Evolutionary conservation across 805 yeast genomes (phyloP), one percentile per base, ranked within the genome.

Genomic region (Yamadazyma scolyti): DNA sequence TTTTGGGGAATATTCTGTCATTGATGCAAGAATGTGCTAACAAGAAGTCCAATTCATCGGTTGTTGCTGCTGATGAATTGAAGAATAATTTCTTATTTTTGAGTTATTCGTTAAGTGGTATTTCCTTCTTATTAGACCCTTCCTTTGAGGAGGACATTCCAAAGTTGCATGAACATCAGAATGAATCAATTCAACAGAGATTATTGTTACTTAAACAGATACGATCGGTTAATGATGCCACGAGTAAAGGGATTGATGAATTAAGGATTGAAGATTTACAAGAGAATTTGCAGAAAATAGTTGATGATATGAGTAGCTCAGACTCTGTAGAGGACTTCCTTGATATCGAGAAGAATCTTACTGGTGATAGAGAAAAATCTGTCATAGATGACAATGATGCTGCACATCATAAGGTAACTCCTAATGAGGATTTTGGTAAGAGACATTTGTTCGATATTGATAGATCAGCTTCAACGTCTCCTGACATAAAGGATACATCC

Each of bases 61-160:
- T 68, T 2, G 52, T 58, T 12, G 40, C 58, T 3, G 54, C 75
- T 2, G 90, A 84, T 42, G 71, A 63, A 2, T 49, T 85, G 11
- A 63, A 75, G 16, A 72, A 70, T 39, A 69, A 73, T 43, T 58
- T 83, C 16, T 58, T 77, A 7, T 77, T 75, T 30, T 50, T 84
- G 27, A 68, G 82, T 0, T 76, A 78, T 36, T 60, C 77, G 0
- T 42, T 82, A 4, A 75, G 89, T 24, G 96, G 96, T 16, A 61
- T 77, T 6, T 73, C 95, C 20, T 66, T 72, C 25, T 58, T 88
- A 21, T 75, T 84, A 45, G 96, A 87, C 49, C 85, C 94, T 0
- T 76, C 79, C 9, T 82, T 66, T 43, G 66, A 70, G 26, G 75
- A 68, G 25, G 67, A 66, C 26, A 61, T 65, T 15, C 70, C 72